Conservation (phyloP, 2,329 filamentous ascomycete genomes). For the Cordyceps militaris region DNA sequence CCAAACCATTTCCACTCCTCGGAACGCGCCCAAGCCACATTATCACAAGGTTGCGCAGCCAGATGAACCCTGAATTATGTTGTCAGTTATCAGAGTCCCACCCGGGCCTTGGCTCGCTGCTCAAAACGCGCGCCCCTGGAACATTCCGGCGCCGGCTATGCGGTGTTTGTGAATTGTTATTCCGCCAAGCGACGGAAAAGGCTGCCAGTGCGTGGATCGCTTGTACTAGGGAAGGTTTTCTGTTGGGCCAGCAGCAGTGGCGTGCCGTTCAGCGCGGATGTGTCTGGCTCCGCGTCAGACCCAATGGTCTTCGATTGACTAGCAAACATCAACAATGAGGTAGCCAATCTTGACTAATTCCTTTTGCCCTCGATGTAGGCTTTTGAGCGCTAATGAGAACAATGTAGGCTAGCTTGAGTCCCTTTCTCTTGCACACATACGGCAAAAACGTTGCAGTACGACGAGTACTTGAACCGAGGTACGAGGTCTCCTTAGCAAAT, state of each 20-base stretch:
- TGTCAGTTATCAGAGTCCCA: too few species aligned
- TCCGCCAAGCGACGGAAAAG: too few species aligned
- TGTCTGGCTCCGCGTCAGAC: not conserved
- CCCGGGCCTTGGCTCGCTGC: not conserved
- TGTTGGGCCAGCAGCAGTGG: not conserved
- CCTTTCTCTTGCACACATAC: too few species aligned
- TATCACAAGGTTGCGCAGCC: not conserved
- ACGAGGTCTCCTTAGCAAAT: too few species aligned
- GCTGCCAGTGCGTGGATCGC: too few species aligned
- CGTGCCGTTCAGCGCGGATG: not conserved
- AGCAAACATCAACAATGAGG: not conserved
- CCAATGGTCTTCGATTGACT: not conserved
- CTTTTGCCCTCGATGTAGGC: not conserved
- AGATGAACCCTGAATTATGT: not conserved
- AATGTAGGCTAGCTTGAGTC: too few species aligned
- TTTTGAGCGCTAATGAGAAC: too few species aligned
- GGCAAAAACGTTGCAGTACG: too few species aligned
- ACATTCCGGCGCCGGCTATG: not conserved
- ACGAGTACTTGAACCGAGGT: too few species aligned
- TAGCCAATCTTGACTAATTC: not conserved
- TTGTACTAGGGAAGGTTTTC: too few species aligned
- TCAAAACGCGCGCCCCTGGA: not conserved
- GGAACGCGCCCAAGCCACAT: not conserved
- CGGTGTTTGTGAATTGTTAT: too few species aligned
- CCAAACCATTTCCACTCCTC: not conserved